These are phyloP conservation scores for Sporisorium exsertum DNA, from an alignment of 1,284 basidiomycete species.

Conservation along the genomic window DNA sequence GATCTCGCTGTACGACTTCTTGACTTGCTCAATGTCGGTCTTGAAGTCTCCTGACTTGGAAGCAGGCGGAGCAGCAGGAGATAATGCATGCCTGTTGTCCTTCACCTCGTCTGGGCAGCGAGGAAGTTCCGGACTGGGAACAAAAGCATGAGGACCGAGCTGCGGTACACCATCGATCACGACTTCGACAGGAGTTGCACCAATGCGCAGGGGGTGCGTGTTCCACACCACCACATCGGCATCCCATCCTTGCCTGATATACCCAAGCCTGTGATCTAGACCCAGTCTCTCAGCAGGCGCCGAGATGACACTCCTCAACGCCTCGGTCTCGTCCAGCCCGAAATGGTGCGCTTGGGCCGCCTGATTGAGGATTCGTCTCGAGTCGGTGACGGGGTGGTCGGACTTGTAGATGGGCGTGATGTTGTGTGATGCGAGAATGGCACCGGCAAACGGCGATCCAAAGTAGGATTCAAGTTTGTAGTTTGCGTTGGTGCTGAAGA, in stretches of 20 bases:
- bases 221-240: conserved; percentile 89
- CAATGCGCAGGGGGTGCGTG: conserved; percentile 78
- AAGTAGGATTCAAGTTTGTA: conserved; percentile 89
- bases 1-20: conserved; percentile 37
- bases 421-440: conserved; percentile 78
- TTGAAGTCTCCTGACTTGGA: conserved; percentile 42
- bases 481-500: conserved; percentile 79
- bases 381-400: conserved; percentile 80
- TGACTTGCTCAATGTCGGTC: conserved; percentile 49
- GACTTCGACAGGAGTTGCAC: conserved; percentile 74
- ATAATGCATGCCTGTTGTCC: background rate
- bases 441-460: conserved; percentile 84
- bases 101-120: background rate
- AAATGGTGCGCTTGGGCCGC: conserved; percentile 88
- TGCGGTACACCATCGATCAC: conserved; percentile 76
- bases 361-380: conserved; percentile 82
- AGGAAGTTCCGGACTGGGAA: conserved; percentile 22
- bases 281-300: conserved; percentile 83
- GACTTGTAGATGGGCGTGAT: conserved; percentile 78
- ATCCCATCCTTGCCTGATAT: conserved; percentile 75
- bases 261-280: conserved; percentile 83
- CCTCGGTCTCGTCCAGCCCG: conserved; percentile 73
- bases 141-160: conserved; percentile 42
- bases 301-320: conserved; percentile 79
- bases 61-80: conserved; percentile 25